phyloP scores from a whole-genome alignment of 305 asterid species.

The Ilex paraguariensis region DNA sequence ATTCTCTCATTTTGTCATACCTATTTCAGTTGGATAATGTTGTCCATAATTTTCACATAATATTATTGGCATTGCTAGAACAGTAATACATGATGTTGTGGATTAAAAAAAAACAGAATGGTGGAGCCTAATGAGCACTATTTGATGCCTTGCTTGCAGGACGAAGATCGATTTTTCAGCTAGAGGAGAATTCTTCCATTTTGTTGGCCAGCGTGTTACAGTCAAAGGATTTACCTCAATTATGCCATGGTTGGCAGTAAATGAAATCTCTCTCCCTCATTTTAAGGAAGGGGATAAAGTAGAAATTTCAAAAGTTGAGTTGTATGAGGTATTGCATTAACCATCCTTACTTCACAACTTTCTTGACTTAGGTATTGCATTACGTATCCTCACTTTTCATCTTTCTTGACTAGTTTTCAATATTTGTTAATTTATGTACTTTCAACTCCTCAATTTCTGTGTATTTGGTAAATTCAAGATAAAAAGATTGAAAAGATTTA shows the following conservation, averaged over 20 bases:
- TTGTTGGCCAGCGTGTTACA: conserved; percentile 61
- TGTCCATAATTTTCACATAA: too few species aligned
- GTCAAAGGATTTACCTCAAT: conserved; percentile 74
- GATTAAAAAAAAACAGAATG: background rate
- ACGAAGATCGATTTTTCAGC: conserved; percentile 60
- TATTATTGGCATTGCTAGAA: too few species aligned
- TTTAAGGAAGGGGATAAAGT: conserved; percentile 62
- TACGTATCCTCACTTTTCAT: too few species aligned
- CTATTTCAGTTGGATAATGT: too few species aligned
- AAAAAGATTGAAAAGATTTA: too few species aligned
- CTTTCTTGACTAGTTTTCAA: too few species aligned
- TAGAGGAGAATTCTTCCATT: conserved; percentile 71
- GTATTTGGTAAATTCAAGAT: too few species aligned
- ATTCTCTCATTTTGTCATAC: too few species aligned
- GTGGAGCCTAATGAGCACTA: background rate
- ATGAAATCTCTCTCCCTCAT: conserved; percentile 64
- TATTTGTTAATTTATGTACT: background rate
- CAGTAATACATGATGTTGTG: too few species aligned
- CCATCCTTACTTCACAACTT: background rate
- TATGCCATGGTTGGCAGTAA: conserved; percentile 90
- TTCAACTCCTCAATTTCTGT: background rate
- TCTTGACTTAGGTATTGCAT: too few species aligned
- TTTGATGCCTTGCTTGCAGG: conserved; percentile 35
- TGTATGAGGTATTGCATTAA: conserved; percentile 52
- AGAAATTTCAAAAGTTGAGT: conserved; percentile 52